These are phyloP conservation scores for Echinochloa phyllopogon DNA, from an alignment of 176 grass and related monocot species.

Conservation along the genomic window DNA sequence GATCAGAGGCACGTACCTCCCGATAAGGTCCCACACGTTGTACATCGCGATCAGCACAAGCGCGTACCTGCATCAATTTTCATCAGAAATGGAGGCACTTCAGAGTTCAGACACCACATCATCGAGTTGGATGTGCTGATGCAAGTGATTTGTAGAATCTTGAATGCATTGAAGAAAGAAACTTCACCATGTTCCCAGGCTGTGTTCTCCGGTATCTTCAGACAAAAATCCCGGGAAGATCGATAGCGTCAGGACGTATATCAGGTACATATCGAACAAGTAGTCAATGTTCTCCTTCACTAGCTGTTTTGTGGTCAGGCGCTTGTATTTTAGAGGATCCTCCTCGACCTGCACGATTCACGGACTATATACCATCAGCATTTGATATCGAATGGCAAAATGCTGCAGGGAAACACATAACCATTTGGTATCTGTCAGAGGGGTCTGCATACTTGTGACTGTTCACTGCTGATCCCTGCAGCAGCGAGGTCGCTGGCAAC, in stretches of 20 bases:
- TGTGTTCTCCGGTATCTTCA: constrained; percentile 88
- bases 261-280: constrained; percentile 61
- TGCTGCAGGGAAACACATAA: not conserved
- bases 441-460: constrained; percentile 25
- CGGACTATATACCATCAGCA: not conserved
- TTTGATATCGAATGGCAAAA: not conserved
- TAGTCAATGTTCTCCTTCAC: constrained; percentile 82
- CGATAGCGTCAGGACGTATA: constrained; percentile 87
- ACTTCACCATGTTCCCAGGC: constrained; percentile 66
- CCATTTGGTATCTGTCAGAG: not conserved
- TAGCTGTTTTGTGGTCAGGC: constrained; percentile 75
- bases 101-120: not conserved
- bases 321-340: constrained; percentile 65
- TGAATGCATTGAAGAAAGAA: not conserved
- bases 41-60: constrained; percentile 73
- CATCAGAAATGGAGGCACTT: constrained; percentile 17
- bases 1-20: constrained; percentile 73
- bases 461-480: constrained; percentile 46
- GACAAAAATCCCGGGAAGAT: constrained; percentile 96
- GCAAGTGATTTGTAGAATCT: not conserved
- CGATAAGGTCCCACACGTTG: constrained; percentile 68
- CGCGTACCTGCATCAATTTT: constrained; percentile 57
- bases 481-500: constrained; percentile 71
- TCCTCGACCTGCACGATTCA: constrained; percentile 62
- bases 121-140: not conserved